Conservation (phyloP, 768 basidiomycete genomes). For the Filobasidium wieringae region DNA sequence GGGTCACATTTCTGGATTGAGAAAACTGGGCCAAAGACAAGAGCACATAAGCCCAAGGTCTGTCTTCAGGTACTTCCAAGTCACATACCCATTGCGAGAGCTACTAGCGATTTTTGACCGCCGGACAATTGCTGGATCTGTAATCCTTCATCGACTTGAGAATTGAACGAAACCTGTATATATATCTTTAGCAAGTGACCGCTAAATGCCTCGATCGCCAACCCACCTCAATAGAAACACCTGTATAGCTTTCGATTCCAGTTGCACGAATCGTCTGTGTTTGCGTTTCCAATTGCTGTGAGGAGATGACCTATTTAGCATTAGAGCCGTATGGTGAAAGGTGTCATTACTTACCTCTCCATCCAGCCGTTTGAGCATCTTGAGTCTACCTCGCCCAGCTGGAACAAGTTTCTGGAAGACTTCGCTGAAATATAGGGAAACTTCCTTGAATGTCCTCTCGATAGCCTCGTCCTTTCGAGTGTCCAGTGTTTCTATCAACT, state of each 20-base stretch:
- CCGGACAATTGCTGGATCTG: conserved; percentile 94
- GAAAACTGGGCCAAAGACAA: conserved; percentile 52
- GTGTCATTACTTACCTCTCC: conserved; percentile 25
- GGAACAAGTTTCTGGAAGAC: conserved; percentile 95
- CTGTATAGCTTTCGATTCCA: conserved; percentile 82
- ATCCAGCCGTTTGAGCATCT: conserved; percentile 84
- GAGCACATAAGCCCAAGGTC: conserved; percentile 59
- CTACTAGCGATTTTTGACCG: conserved; percentile 93
- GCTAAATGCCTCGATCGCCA: too few relatives aligned
- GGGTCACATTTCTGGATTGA: conserved; percentile 99
- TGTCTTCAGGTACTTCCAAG: background rate
- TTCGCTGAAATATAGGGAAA: conserved; percentile 90
- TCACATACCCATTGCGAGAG: conserved; percentile 68
- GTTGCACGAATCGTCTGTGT: conserved; percentile 10
- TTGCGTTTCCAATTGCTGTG: conserved; percentile 3
- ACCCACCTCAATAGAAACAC: conserved; percentile 80
- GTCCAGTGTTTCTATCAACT: conserved; percentile 84
- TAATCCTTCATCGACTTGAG: conserved; percentile 90
- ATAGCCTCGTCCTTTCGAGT: conserved; percentile 98
- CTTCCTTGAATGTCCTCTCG: conserved; percentile 95
- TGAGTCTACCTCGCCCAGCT: conserved; percentile 75
- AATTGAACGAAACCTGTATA: conserved; percentile 87
- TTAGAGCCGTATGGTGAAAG: background rate
- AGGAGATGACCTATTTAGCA: background rate
- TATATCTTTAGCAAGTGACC: background rate